Base-by-base conservation (phyloP, 2,329 filamentous ascomycete genomes). In the Capronia americana region DNA sequence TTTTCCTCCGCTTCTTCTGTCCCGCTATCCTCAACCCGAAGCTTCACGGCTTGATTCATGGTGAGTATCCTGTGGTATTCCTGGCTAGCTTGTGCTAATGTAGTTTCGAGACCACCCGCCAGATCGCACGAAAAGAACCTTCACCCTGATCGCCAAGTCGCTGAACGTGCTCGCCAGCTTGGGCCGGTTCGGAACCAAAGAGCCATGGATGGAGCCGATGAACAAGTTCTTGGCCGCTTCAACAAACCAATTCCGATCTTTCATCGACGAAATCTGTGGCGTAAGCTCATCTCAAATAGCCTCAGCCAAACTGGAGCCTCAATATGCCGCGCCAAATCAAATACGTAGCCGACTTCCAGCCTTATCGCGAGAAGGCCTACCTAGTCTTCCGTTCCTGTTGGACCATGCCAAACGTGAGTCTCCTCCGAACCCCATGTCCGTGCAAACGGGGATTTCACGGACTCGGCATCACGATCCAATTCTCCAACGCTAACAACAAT, bases 131-230 rank as follows among this genome's bases (percentile, higher is more conserved):
- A 92, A 96, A 75, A 88, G 94, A 50, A 96, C 93, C 0, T 84
- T 97, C 61, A 97, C 94, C 0, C 85, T 98, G 57, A 93, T 98
- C 66, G 92, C 94, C 26, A 98, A 98, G 78, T 92, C 91, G 1
- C 82, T 98, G 8, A 93, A 97, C 79, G 93, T 92, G 17, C 84
- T 98, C 65, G 92, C 93, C 20, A 97, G 97, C 76, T 85, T 97
- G 79, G 92, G 92, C 1, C 92, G 88, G 0, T 97, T 97, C 75
- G 94, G 94, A 48, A 93, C 91, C 75, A 96, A 97, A 76, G 94
- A 98, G 78, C 88, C 90, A n/a, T 98, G 93, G 92, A 97, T 98
- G 93, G 93, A 97, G 79, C 93, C 93, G 0, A 98, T 98, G 94
- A 98, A 97, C 75, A 87, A 86, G 51, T 97, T 97, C 73, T 81